Evolutionary conservation across 192 early-diverging fungal species (phyloP), one percentile per base, ranked within the genome.

Genomic region (Backusella luteola): DNA sequence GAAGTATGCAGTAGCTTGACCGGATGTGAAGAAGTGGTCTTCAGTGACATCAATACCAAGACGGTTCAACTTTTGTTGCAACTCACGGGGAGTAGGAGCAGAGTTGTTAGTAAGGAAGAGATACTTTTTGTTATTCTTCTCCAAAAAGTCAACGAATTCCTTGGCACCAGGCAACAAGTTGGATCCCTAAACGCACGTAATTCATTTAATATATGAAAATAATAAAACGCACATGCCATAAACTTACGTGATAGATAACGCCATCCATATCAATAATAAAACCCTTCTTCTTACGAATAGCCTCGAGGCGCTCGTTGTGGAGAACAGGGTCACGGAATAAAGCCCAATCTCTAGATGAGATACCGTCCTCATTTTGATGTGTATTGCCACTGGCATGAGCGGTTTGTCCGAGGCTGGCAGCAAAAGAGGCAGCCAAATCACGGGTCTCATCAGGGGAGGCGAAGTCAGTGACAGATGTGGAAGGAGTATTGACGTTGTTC

Each of bases 51-150:
- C 80, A 42, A 90, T 81, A 36, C 89, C 89, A 2, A 90, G 77
- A 32, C 87, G 82, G 14, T 73, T 35, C 34, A 90, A 69, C 77
- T 90, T 90, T 42, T 83, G 77, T 15, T 85, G 83, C n/a, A 90
- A 83, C 73, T 90, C 89, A 71, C 84, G 77, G 15, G 89, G 89
- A 32, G 89, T 90, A 23, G 87, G 87, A 35, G 87, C 86, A 56
- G 85, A 87, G 80, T 90, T 90, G 84, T 90, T 90, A 32, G 89
- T 90, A 81, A 90, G 74, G 79, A 90, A 90, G 11, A 90, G 77
- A 72, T 85, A 90, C 69, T 87, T 79, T 78, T 90, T 90, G 71
- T 87, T 81, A 34, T 89, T 80, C 6, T 71, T 71, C 34, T 81
- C 39, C 49, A 90, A 76, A 79, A 85, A 90, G 12, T 75, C 74